Evolutionary conservation across 2,329 filamentous ascomycete species (phyloP).

Genomic region (Lasiodiplodia hormozganensis): DNA sequence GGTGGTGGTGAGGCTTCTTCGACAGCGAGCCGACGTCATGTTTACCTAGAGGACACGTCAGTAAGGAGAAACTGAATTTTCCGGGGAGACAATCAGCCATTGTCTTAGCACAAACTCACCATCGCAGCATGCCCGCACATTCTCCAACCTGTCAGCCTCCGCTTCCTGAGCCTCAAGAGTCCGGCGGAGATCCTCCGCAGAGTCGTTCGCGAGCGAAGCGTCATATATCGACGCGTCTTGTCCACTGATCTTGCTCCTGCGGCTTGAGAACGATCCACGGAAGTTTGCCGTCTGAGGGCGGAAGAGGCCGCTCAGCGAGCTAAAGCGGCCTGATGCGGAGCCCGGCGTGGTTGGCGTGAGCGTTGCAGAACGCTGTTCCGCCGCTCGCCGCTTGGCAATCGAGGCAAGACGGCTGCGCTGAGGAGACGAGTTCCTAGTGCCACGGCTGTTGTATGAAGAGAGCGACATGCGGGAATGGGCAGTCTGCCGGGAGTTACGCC

Average conservation of each 20-base stretch:
- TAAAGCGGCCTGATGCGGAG: constrained; percentile 55
- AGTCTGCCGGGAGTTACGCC: constrained; percentile 61
- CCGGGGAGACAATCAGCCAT: constrained; percentile 42
- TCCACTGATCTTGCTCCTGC: constrained; percentile 50
- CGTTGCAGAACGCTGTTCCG: constrained; percentile 19
- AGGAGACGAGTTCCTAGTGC: constrained; percentile 43
- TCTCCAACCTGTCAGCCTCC: constrained; percentile 83
- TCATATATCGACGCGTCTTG: constrained; percentile 52
- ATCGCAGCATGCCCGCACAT: constrained; percentile 96
- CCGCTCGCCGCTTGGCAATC: constrained; percentile 26
- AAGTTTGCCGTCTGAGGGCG: constrained; percentile 48
- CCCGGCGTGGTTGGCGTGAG: constrained; percentile 42
- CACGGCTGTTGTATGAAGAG: constrained; percentile 77
- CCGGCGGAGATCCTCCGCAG: constrained; percentile 79
- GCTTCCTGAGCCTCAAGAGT: constrained; percentile 79
- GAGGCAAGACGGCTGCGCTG: constrained; percentile 50
- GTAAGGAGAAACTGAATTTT: constrained; percentile 19
- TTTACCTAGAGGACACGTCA: constrained; percentile 47
- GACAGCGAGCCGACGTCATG: constrained; percentile 58
- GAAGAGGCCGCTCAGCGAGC: constrained; percentile 53
- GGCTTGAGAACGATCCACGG: constrained; percentile 58
- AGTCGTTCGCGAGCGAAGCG: constrained; percentile 70
- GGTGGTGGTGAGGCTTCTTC: constrained; percentile 39
- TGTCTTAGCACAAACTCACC: constrained; percentile 61
- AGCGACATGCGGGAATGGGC: constrained; percentile 65